Percentiles rank a stretch among this genome's conserved stretches.
These are phyloP conservation scores for Chytriomyces confervae DNA, from an alignment of 192 early-diverging fungal species.

Conservation along the genomic window DNA sequence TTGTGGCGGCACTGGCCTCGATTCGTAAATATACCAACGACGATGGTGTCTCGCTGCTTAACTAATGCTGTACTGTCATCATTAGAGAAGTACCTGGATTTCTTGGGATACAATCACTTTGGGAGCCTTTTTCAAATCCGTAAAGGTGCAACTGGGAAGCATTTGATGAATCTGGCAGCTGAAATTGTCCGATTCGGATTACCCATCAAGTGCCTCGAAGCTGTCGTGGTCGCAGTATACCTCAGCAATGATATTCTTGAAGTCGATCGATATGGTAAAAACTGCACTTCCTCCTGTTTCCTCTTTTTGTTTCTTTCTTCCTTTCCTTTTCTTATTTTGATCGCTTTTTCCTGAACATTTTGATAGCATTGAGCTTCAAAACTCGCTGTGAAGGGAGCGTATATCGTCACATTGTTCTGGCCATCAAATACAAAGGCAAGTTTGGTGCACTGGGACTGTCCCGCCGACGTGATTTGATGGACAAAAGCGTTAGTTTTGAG, in stretches of 20 bases:
- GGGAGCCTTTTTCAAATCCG: conserved; percentile 48
- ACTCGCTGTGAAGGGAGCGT: conserved; percentile 27
- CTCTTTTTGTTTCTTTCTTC: neutral
- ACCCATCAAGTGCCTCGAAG: conserved; percentile 62
- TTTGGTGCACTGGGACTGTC: conserved; percentile 56
- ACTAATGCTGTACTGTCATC: neutral
- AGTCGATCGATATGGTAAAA: conserved; percentile 46
- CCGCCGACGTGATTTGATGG: conserved; percentile 49
- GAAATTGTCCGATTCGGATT: conserved; percentile 44
- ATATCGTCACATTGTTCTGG: conserved; percentile 56
- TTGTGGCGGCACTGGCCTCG: neutral
- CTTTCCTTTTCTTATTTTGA: neutral
- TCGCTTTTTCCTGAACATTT: neutral
- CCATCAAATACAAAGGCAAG: conserved; percentile 34
- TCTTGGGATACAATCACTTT: conserved; percentile 39
- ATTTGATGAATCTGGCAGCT: conserved; percentile 35
- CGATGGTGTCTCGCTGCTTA: neutral
- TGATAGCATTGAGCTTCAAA: conserved; percentile 48
- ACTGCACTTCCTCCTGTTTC: neutral
- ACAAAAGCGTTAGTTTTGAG: conserved; percentile 40
- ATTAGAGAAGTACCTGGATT: conserved; percentile 36
- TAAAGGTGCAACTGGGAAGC: conserved; percentile 34
- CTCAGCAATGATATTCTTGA: conserved; percentile 38
- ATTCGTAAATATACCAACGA: conserved; percentile 3
- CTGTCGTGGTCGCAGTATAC: conserved; percentile 43